Evolutionary conservation across 257 asterid genomes (phyloP), one percentile per base, ranked within the genome.

Genomic region (Solanum clarkiae): DNA sequence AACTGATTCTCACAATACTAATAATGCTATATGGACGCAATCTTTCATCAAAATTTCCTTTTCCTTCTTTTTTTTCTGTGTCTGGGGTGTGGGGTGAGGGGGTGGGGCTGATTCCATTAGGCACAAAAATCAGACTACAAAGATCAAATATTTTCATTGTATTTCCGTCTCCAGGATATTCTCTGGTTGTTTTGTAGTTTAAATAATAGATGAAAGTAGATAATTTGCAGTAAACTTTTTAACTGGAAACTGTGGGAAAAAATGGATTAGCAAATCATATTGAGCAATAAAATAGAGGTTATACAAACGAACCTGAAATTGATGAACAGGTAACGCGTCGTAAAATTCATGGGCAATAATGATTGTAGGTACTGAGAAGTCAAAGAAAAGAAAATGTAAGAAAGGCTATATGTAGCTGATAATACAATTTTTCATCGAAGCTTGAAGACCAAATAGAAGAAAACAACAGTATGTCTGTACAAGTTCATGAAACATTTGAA

Each of bases 321-420:
- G 99, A 90, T 97, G 99, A 84, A 97, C 96, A 11, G 99, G 99
- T 91, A 97, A 88, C 80, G 99, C 99, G 90, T 97, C 99, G 80
- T 88, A 97, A 91, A 97, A 97, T 89, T 97, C 99, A 75, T 96
- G 99, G 80, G 95, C 99, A 60, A 96, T 88, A 90, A 96, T 88
- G 90, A 96, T 95, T 6, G 97, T 91, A 63, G 99, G 98, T 87
- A 86, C 99, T 96, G 97, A 86, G 90, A 90, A 79, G 68, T 40
- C 85, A 49, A 10, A 29, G 36, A 53, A 53, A 60, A 53, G 45
- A 84, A 24, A 69, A 74, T 84, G 53, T 40, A 63, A 82, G 75
- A 29, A 13, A 51, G 54, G 53, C 69, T 74, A 53, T 15, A 69
- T 51, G 24, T 54, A 32, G n/a, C 44, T 51, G 22, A 49, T 49